phyloP scores from a whole-genome alignment of 805 yeast genomes.

The Martiniozyma abietophila region DNA sequence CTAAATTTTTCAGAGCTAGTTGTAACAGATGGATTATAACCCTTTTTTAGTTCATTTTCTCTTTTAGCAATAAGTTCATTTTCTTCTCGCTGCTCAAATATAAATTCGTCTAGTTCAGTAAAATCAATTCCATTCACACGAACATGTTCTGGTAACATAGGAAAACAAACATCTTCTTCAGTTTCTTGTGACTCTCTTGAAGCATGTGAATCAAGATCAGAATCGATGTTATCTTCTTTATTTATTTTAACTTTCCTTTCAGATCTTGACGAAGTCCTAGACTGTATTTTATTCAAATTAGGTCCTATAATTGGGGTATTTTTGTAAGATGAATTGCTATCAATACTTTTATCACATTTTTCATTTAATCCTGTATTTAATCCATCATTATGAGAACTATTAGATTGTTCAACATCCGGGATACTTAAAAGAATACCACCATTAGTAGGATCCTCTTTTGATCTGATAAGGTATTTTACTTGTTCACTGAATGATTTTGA shows the following conservation, averaged over 20 bases:
- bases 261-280: slow-evolving; percentile 25
- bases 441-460: slow-evolving; percentile 24
- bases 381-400: slow-evolving; percentile 4
- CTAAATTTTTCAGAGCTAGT: slow-evolving; percentile 31
- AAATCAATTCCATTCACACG: slow-evolving; percentile 75
- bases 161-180: slow-evolving; percentile 96
- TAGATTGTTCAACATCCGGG: too few species aligned
- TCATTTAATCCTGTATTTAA: slow-evolving; percentile 7
- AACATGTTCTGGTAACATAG: slow-evolving; percentile 64
- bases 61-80: slow-evolving; percentile 28
- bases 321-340: slow-evolving; percentile 4
- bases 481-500: slow-evolving; percentile 37
- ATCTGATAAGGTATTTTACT: slow-evolving; percentile 28
- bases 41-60: slow-evolving; percentile 23
- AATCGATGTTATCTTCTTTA: slow-evolving; percentile 32
- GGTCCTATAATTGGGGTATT: slow-evolving; percentile 8
- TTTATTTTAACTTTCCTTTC: slow-evolving; percentile 10
- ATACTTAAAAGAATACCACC: slow-evolving; percentile 24
- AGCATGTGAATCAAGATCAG: slow-evolving; percentile 63
- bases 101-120: slow-evolving; percentile 79
- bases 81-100: slow-evolving; percentile 49
- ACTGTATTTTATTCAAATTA: slow-evolving; percentile 16
- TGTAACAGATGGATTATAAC: slow-evolving; percentile 17
- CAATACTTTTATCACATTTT: slow-evolving; percentile 4
- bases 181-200: slow-evolving; percentile 81